Evolutionary conservation across 2,329 filamentous ascomycete genomes (phyloP).

Genomic region (Lithohypha guttulata): DNA sequence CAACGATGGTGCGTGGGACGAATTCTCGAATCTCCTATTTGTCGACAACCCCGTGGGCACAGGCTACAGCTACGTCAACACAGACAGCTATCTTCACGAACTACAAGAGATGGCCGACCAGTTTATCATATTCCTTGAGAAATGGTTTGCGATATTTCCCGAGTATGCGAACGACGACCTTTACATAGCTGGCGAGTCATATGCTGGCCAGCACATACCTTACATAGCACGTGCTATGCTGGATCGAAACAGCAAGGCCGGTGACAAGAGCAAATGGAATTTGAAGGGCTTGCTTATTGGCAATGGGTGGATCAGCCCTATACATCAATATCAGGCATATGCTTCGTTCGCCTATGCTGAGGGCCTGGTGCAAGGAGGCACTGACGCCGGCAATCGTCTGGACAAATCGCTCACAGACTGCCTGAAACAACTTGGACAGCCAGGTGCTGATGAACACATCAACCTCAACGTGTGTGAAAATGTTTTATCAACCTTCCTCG

Average conservation of each 20-base stretch:
- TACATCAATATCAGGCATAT: conserved; percentile 82
- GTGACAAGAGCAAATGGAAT: conserved; percentile 52
- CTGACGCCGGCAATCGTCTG: conserved; percentile 52
- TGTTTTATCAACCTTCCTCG: conserved; percentile 63
- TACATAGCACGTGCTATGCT: conserved; percentile 91
- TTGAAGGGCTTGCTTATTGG: conserved; percentile 82
- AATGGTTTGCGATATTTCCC: conserved; percentile 82
- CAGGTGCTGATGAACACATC: conserved; percentile 51
- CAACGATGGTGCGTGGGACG: conserved; percentile 96
- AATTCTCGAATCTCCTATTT: conserved; percentile 94
- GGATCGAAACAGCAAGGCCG: conserved; percentile 63
- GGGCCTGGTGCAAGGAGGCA: conserved; percentile 59
- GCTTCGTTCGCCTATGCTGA: conserved; percentile 69
- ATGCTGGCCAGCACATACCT: conserved; percentile 91
- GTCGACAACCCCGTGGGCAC: conserved; percentile 96
- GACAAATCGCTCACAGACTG: conserved; percentile 62
- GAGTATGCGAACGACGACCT: conserved; percentile 86
- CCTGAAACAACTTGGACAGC: conserved; percentile 47
- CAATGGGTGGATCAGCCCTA: conserved; percentile 92
- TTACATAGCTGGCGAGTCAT: conserved; percentile 92
- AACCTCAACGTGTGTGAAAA: conserved; percentile 62
- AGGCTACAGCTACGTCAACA: conserved; percentile 91
- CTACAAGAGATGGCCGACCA: conserved; percentile 81
- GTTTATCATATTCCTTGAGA: conserved; percentile 79
- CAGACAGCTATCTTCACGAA: conserved; percentile 74